Evolutionary conservation across 495 filamentous ascomycete genomes (phyloP), one percentile per base, ranked within the genome.

Genomic region (Tuber magnatum): DNA sequence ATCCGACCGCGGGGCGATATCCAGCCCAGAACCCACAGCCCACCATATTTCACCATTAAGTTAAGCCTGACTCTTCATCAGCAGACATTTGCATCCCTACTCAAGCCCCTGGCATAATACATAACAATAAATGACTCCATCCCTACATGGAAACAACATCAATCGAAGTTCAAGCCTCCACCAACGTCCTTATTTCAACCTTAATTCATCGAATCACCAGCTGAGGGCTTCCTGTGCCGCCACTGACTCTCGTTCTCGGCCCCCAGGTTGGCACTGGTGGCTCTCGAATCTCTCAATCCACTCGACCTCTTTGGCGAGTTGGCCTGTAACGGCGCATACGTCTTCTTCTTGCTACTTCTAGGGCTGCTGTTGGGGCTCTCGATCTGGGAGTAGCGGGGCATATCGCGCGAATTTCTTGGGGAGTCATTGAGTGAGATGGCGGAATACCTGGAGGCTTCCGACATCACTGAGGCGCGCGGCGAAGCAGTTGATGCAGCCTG

Each of bases 401-500:
- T 65, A 35, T 65, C 56, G 28, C 35, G 56, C 56, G 56, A 65
- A 20, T 65, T 65, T 65, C 56, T 65, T 32, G 56, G 56, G 2
- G 56, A 65, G 56, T 65, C 56, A 14, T 65, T 65, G 56, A 65
- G 56, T 28, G 56, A 65, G 28, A 65, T 65, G 56, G 56, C 56
- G 56, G 56, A 65, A 65, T 65, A 65, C 16, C 56, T 65, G 14
- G 56, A 28, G 14, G 56, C 56, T 65, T 65, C 28, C 14, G 56
- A 65, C 56, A 65, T 35, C 56, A 65, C 35, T 35, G 56, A 65
- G 56, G 56, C 56, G 28, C 56, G 56, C 14, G 56, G 56, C 1
- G 56, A 65, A 65, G 56, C 56, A 65, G 56, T 65, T 28, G 56
- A 65, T 65, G 56, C 56, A 35, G 56, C 56, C 28, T 65, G 56